A percentile compares a stretch with the other conserved stretches of the same genome.
Evolutionary conservation across 2,329 filamentous ascomycete genomes (phyloP).

Genomic region (Diaporthe sp.): DNA sequence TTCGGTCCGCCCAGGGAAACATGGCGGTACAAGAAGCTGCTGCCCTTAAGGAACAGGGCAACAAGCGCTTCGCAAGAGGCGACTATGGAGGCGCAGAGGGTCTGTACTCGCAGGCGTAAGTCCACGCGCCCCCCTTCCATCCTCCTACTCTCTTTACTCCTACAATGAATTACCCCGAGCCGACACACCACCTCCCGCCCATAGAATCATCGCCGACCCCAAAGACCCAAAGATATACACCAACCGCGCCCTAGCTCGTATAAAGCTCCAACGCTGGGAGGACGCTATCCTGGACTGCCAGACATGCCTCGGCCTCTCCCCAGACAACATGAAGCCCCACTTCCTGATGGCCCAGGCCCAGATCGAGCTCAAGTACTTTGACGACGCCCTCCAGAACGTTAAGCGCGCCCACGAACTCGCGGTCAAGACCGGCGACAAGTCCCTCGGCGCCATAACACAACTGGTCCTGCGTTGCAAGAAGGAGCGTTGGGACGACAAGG

Average conservation of each 20-base stretch:
- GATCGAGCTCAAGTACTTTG: slow-evolving; percentile 77
- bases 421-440: slow-evolving; percentile 71
- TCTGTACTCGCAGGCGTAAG: slow-evolving; percentile 79
- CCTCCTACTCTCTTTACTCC: neutral
- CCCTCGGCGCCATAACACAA: slow-evolving; percentile 77
- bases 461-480: slow-evolving; percentile 87
- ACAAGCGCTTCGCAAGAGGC: slow-evolving; percentile 72
- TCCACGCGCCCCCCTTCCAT: slow-evolving; percentile 36
- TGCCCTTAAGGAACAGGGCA: slow-evolving; percentile 70
- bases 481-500: slow-evolving; percentile 83
- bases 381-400: slow-evolving; percentile 79
- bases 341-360: slow-evolving; percentile 89
- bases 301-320: slow-evolving; percentile 77
- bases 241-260: slow-evolving; percentile 86
- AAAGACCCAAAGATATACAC: slow-evolving; percentile 85
- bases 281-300: slow-evolving; percentile 83
- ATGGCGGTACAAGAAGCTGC: slow-evolving; percentile 49
- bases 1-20: neutral
- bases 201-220: slow-evolving; percentile 83
- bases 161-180: neutral
- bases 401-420: slow-evolving; percentile 80
- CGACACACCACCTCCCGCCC: neutral
- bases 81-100: slow-evolving; percentile 76
- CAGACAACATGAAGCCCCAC: slow-evolving; percentile 81
- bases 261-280: slow-evolving; percentile 80